Percentiles rank a stretch among this genome's conserved stretches.
Evolutionary conservation across 805 yeast genomes (phyloP).

Genomic region (Ogataea haglerorum): DNA sequence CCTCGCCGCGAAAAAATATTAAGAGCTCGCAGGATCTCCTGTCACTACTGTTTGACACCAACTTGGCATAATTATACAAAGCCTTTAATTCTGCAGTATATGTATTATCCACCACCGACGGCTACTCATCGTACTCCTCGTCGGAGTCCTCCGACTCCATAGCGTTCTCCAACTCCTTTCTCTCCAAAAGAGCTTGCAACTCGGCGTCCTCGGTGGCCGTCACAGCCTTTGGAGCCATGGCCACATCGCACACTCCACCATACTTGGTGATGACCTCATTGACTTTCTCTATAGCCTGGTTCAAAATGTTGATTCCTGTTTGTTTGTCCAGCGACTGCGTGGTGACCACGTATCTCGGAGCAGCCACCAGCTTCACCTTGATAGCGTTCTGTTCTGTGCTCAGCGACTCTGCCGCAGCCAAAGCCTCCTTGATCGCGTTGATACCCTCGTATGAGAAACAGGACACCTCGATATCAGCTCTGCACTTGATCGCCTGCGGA

Average conservation of each 20-base stretch:
- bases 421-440: conserved; percentile 90
- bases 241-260: conserved; percentile 87
- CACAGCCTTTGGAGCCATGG: conserved; percentile 98
- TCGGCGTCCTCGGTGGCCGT: conserved; percentile 98
- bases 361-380: conserved; percentile 94
- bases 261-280: conserved; percentile 62
- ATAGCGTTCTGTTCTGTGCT: conserved; percentile 84
- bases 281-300: conserved; percentile 75
- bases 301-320: conserved; percentile 77
- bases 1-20: conserved; percentile 3
- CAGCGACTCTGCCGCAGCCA: conserved; percentile 78
- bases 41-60: conserved; percentile 11
- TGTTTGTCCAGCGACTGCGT: conserved; percentile 90
- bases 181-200: conserved; percentile 90
- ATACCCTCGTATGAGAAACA: conserved; percentile 97
- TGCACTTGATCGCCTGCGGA: conserved; percentile 95
- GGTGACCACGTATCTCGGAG: conserved; percentile 91
- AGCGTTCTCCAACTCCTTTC: conserved; percentile 84
- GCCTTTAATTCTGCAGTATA: not conserved
- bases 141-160: conserved; percentile 67
- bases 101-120: conserved; percentile 4
- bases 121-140: conserved; percentile 30
- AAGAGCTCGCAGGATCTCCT: conserved; percentile 15
- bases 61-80: not conserved
- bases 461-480: conserved; percentile 98